These are phyloP conservation scores for Arctium lappa DNA, from an alignment of 129 eudicot genomes.

Conservation along the genomic window DNA sequence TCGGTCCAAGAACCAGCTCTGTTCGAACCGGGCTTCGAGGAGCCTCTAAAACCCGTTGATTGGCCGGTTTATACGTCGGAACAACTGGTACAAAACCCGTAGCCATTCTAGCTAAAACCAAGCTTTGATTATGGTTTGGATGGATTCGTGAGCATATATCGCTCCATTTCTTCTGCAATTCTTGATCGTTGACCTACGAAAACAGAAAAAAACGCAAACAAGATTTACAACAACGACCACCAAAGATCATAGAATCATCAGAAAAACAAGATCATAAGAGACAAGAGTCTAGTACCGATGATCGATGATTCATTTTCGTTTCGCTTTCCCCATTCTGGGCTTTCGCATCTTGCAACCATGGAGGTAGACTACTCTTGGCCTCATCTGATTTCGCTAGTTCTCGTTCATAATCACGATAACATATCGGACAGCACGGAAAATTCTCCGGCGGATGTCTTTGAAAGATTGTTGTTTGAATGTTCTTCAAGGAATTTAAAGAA, in stretches of 20 bases:
- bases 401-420: slow-evolving; percentile 61
- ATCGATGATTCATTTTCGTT: slow-evolving; percentile 26
- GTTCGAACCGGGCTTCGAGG: slow-evolving; percentile 75
- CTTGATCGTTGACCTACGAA: slow-evolving; percentile 57
- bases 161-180: slow-evolving; percentile 73
- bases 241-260: background rate
- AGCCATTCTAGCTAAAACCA: slow-evolving; percentile 27
- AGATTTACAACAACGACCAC: background rate
- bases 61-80: slow-evolving; percentile 39
- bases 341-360: slow-evolving; percentile 74
- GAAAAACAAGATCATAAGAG: background rate
- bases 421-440: slow-evolving; percentile 61
- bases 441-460: slow-evolving; percentile 40
- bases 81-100: slow-evolving; percentile 25
- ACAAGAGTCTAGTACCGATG: slow-evolving; percentile 34
- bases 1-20: slow-evolving; percentile 69
- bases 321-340: slow-evolving; percentile 21
- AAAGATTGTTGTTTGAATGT: slow-evolving; percentile 16
- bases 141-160: slow-evolving; percentile 75
- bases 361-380: slow-evolving; percentile 55
- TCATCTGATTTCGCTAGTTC: slow-evolving; percentile 50
- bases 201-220: background rate
- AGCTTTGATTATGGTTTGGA: slow-evolving; percentile 50
- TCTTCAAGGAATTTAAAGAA: slow-evolving; percentile 44
- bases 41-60: slow-evolving; percentile 20